A percentile compares a stretch with the other conserved stretches of the same genome.
These are phyloP conservation scores for Pseudocercospora cruenta DNA, from an alignment of 2,329 filamentous ascomycete species.

Conservation along the genomic window DNA sequence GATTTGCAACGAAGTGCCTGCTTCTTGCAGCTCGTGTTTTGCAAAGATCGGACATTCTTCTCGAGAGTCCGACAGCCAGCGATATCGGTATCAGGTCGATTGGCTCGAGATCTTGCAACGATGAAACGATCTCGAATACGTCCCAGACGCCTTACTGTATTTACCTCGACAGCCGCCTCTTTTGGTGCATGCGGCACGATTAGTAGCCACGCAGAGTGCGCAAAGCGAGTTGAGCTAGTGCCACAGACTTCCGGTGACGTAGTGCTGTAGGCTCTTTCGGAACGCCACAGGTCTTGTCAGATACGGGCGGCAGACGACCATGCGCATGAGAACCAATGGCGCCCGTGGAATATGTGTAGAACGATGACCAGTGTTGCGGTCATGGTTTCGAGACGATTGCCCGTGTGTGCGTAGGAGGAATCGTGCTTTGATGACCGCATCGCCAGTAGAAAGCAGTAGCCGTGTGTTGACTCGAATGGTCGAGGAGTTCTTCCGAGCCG, in stretches of 20 bases:
- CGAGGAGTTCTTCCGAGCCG: neutral
- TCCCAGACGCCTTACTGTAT: neutral
- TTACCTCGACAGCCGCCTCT: neutral
- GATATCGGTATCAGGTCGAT: neutral
- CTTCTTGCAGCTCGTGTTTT: neutral
- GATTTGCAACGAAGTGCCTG: slow-evolving; percentile 1
- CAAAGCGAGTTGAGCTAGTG: slow-evolving; percentile 7
- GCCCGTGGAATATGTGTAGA: neutral
- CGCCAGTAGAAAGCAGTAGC: neutral
- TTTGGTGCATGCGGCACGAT: neutral
- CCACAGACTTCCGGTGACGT: slow-evolving; percentile 4
- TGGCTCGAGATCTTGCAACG: neutral
- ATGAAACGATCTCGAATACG: neutral
- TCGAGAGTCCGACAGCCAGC: neutral
- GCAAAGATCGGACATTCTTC: neutral
- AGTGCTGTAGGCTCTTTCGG: neutral
- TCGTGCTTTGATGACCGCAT: slow-evolving; percentile 6
- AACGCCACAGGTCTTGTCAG: slow-evolving; percentile 7
- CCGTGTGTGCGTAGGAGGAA: neutral
- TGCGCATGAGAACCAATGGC: neutral
- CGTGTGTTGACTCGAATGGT: slow-evolving; percentile 1
- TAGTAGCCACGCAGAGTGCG: neutral
- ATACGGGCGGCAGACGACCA: slow-evolving; percentile 3
- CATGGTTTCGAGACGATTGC: neutral
- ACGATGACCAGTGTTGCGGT: slow-evolving; percentile 1